Evolutionary conservation across 139 green algal genomes (phyloP), one percentile per base, ranked within the genome.

Genomic region (Chlorella vulgaris): DNA sequence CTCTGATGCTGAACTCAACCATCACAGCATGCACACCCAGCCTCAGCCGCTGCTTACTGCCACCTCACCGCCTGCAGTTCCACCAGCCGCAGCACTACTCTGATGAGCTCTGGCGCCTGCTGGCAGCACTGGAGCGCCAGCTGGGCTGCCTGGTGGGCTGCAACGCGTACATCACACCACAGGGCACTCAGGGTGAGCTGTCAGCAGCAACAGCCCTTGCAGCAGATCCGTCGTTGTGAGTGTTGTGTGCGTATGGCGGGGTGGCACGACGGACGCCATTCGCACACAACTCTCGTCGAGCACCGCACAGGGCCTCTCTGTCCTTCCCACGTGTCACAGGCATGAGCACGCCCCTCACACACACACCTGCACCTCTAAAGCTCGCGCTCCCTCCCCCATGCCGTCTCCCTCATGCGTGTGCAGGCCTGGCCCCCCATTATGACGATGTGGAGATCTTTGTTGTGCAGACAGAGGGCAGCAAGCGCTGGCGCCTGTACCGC

Each of bases 381-480:
- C 47, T 58, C 15, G 47, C 10, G 13, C 47, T 15, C 10, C 47
- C 47, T 24, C 1, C 38, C 66, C 4, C 3, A 15, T 43, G 31
- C 3, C 55, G 55, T 7, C 28, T 40, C 28, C 43, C 42, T 40
- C 42, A 7, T 47, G 15, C 33, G 26, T 39, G 58, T 0, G 67
- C 86, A 86, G 70, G 55, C 29, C 81, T 96, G 43, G 92, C 94
- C 15, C 92, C 94, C 0, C 92, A 97, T 81, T 86, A 94, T 75
- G 94, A 97, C 62, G 94, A 96, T 69, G 94, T 96, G 50, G 92
- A 95, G 83, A 77, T 97, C 7, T 96, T 91, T 43, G 86, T 96
- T 43, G 91, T 91, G 76, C 93, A 97, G 89, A 94, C 91, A 0
- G 51, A 91, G 84, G 91, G 93, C 60, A 82, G 21, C 62, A 97